phyloP scores from a whole-genome alignment of 2,329 filamentous ascomycete species.

The Nigrograna mackinnonii region DNA sequence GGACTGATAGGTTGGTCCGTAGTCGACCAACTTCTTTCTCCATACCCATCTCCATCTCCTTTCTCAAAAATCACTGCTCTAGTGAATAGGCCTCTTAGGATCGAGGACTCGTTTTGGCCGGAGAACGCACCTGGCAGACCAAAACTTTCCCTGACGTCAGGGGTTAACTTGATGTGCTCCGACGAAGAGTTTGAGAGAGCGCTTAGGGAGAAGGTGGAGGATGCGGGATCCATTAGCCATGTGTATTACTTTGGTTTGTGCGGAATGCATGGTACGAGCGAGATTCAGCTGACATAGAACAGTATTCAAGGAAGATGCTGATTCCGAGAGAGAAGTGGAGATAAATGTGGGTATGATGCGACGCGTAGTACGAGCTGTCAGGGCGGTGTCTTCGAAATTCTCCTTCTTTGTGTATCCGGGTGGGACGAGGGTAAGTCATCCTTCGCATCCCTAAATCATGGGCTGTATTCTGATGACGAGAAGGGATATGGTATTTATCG shows the following conservation, averaged over 20 bases:
- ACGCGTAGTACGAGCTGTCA: conserved; percentile 34
- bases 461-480: conserved; percentile 1
- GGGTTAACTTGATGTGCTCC: too few relatives aligned
- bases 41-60: conserved; percentile 46
- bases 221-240: conserved; percentile 42
- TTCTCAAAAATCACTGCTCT: conserved; percentile 52
- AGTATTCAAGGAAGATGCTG: too few relatives aligned
- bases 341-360: too few relatives aligned
- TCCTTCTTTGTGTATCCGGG: conserved; percentile 37
- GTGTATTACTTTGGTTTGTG: conserved; percentile 44
- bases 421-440: conserved; percentile 30
- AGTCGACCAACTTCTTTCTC: conserved; percentile 50
- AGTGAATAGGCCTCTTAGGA: conserved; percentile 53
- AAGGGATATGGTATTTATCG: conserved; percentile 19
- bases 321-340: too few relatives aligned
- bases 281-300: too few relatives aligned
- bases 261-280: too few relatives aligned
- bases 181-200: conserved; percentile 34
- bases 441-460: too few relatives aligned
- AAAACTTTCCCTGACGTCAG: too few relatives aligned
- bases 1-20: conserved; percentile 56
- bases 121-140: too few relatives aligned
- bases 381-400: conserved; percentile 28
- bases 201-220: conserved; percentile 37
- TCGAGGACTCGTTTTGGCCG: too few relatives aligned